phyloP scores from a whole-genome alignment of 257 asterid genomes.

The Scutellaria barbata region DNA sequence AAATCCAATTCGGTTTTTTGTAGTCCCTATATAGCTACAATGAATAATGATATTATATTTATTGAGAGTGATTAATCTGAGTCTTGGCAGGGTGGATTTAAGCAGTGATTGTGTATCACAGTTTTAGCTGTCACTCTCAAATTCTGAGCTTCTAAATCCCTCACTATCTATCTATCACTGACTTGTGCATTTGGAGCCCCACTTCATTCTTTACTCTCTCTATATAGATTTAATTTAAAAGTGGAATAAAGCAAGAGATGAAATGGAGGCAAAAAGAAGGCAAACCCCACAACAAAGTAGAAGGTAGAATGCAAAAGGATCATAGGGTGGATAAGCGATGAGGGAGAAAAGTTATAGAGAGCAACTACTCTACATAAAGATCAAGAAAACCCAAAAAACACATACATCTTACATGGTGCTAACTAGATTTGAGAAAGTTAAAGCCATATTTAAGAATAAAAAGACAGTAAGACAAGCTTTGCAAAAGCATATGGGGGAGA shows the following conservation, averaged over 20 bases:
- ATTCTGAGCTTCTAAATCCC: slow-evolving; percentile 51
- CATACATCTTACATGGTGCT: background rate
- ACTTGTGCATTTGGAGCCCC: slow-evolving; percentile 41
- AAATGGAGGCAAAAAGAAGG: slow-evolving; percentile 27
- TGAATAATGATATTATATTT: too few relatives aligned
- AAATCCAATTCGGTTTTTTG: too few relatives aligned
- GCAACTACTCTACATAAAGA: slow-evolving; percentile 2
- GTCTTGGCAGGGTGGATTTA: background rate
- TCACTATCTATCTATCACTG: slow-evolving; percentile 46
- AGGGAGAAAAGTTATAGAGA: background rate
- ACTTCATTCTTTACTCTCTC: slow-evolving; percentile 37
- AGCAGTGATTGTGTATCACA: background rate
- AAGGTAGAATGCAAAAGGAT: slow-evolving; percentile 31
- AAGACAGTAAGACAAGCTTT: slow-evolving; percentile 27
- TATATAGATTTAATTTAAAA: slow-evolving; percentile 6
- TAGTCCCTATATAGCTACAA: too few relatives aligned
- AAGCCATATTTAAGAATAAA: slow-evolving; percentile 15
- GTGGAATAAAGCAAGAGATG: slow-evolving; percentile 39
- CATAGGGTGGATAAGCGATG: background rate
- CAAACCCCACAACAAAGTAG: slow-evolving; percentile 41
- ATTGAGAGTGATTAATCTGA: too few relatives aligned
- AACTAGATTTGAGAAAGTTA: slow-evolving; percentile 13
- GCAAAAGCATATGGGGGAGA: slow-evolving; percentile 18
- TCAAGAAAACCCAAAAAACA: background rate
- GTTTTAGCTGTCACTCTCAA: slow-evolving; percentile 58